Conservation (phyloP, 305 asterid genomes). For the Fraxinus sp. region DNA sequence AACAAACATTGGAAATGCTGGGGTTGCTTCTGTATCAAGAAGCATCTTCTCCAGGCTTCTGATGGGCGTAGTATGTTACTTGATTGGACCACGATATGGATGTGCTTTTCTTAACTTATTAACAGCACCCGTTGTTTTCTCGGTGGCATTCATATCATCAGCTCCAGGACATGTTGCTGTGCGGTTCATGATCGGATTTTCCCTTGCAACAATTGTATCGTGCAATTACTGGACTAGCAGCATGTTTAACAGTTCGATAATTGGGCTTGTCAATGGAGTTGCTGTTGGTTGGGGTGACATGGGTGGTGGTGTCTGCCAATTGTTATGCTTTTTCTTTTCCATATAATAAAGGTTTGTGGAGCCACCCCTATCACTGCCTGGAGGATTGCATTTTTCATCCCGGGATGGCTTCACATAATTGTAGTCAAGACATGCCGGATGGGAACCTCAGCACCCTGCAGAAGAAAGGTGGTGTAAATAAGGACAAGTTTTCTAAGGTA, state of each 20-base stretch:
- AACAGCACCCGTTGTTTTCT: constrained; percentile 46
- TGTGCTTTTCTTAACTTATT: constrained; percentile 44
- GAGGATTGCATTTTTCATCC: constrained; percentile 46
- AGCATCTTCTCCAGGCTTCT: constrained; percentile 47
- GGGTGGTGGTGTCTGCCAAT: background rate
- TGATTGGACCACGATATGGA: constrained; percentile 47
- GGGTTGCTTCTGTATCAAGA: constrained; percentile 49
- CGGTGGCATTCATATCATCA: constrained; percentile 31
- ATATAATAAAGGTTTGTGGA: constrained; percentile 22
- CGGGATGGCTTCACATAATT: constrained; percentile 42
- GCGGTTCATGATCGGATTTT: constrained; percentile 49
- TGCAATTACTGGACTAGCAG: constrained; percentile 52
- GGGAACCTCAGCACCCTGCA: constrained; percentile 35
- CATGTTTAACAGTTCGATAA: constrained; percentile 20
- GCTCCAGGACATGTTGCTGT: constrained; percentile 44
- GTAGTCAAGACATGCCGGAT: constrained; percentile 47
- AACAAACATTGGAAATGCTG: constrained; percentile 48
- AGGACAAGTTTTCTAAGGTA: constrained; percentile 36
- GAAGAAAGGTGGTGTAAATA: constrained; percentile 29
- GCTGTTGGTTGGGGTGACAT: too few relatives aligned
- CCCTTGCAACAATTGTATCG: constrained; percentile 45
- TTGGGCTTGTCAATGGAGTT: too few relatives aligned
- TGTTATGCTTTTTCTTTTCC: constrained; percentile 40
- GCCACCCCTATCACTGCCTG: constrained; percentile 43
- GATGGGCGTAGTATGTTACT: constrained; percentile 47